Evolutionary conservation across 1,284 basidiomycete genomes (phyloP).

Genomic region (Amylostereum areolatum): DNA sequence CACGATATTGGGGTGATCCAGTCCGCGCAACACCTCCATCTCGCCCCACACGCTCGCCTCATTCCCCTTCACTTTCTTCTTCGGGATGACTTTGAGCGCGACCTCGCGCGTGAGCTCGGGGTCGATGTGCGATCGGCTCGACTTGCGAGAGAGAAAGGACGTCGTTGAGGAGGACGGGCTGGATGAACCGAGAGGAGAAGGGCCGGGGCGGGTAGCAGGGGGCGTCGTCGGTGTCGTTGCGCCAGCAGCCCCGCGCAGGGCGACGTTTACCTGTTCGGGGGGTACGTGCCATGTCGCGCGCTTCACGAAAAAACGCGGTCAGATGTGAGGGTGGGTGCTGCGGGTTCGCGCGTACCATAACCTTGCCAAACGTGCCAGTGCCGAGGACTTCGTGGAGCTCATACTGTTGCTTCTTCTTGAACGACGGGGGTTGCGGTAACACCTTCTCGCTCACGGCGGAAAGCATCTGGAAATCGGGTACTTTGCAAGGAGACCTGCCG

Average conservation of each 20-base stretch:
- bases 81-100: slow-evolving; percentile 83
- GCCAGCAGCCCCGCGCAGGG: slow-evolving; percentile 49
- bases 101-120: slow-evolving; percentile 57
- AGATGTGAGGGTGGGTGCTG: neutral
- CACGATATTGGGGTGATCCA: slow-evolving; percentile 88
- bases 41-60: slow-evolving; percentile 83
- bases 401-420: slow-evolving; percentile 79
- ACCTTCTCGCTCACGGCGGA: slow-evolving; percentile 24
- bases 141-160: slow-evolving; percentile 14
- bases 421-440: slow-evolving; percentile 78
- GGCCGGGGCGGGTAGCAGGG: slow-evolving; percentile 1
- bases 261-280: slow-evolving; percentile 46
- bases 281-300: slow-evolving; percentile 71
- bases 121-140: slow-evolving; percentile 12
- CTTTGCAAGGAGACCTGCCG: too few species aligned
- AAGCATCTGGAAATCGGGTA: too few species aligned
- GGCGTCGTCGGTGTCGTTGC: slow-evolving; percentile 12
- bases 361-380: slow-evolving; percentile 82
- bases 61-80: slow-evolving; percentile 89
- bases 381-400: slow-evolving; percentile 72
- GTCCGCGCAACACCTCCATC: slow-evolving; percentile 82
- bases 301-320: slow-evolving; percentile 24
- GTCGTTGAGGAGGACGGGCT: slow-evolving; percentile 7
- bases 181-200: slow-evolving; percentile 1
- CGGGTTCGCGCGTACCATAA: slow-evolving; percentile 53